phyloP scores from a whole-genome alignment of 2,329 filamentous ascomycete genomes.

The Mycosphaerella sp. region DNA sequence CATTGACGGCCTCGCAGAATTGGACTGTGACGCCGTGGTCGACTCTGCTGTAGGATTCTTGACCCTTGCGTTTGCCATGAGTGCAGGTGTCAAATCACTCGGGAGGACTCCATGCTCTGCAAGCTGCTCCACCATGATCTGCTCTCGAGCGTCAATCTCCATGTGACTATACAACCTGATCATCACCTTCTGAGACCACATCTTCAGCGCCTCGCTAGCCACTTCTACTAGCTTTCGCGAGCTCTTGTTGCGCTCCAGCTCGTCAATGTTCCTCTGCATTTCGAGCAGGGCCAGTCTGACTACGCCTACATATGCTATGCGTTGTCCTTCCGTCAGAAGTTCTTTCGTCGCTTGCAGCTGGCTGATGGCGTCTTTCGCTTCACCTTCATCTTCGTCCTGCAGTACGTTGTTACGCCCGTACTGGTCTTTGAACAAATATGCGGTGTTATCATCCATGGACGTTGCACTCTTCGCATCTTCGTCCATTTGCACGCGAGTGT shows the following conservation, averaged over 20 bases:
- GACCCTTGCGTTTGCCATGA: slow-evolving; percentile 89
- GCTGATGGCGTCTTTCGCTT: slow-evolving; percentile 68
- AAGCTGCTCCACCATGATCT: slow-evolving; percentile 98
- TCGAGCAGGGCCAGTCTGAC: slow-evolving; percentile 72
- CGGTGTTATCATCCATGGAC: slow-evolving; percentile 94
- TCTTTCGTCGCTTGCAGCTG: slow-evolving; percentile 97
- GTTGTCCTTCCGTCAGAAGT: slow-evolving; percentile 87
- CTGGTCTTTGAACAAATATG: slow-evolving; percentile 83
- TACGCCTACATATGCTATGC: slow-evolving; percentile 91
- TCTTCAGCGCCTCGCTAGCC: slow-evolving; percentile 71
- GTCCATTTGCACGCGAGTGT: slow-evolving; percentile 89
- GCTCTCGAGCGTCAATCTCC: slow-evolving; percentile 86
- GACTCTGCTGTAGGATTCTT: slow-evolving; percentile 60
- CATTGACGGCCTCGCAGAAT: slow-evolving; percentile 32
- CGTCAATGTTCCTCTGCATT: slow-evolving; percentile 65
- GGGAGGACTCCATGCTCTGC: slow-evolving; percentile 86
- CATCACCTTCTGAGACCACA: slow-evolving; percentile 99
- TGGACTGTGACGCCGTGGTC: slow-evolving; percentile 16
- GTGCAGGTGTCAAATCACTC: slow-evolving; percentile 70
- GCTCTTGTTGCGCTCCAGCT: slow-evolving; percentile 55
- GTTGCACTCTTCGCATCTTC: slow-evolving; percentile 91
- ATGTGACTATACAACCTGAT: slow-evolving; percentile 88
- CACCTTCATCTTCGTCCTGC: slow-evolving; percentile 66
- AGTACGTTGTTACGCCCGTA: slow-evolving; percentile 51
- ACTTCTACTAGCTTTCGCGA: slow-evolving; percentile 66